Evolutionary conservation across 2,329 filamentous ascomycete genomes (phyloP), one percentile per base, ranked within the genome.

Genomic region (Diaporthe nobilis): DNA sequence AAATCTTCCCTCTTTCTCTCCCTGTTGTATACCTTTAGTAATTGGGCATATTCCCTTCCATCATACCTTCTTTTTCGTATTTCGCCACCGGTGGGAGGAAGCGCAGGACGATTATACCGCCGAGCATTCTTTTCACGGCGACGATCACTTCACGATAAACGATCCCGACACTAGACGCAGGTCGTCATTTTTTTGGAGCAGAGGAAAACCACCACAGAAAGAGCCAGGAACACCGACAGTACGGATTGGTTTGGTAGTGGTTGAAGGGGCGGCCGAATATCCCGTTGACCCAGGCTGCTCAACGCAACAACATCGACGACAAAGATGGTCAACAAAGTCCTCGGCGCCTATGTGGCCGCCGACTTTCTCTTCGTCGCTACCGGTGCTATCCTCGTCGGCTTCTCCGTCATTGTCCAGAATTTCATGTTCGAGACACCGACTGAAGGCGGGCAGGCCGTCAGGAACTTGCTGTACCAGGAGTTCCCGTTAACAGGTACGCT

Each of bases 261-360:
- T 60, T 71, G 76, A 78, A 77, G 77, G 77, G 74, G 76, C 75
- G 77, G 78, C 76, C 73, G 76, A 78, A 65, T 44, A 75, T 68
- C 61, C 72, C 77, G 70, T 73, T 71, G 67, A 57, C 75, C 77
- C 74, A 77, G 76, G 77, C 78, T 80, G 79, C 78, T 79, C 77
- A 76, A 58, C 60, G 72, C 75, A 63, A 77, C 67, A 34, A 60
- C 47, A 68, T 47, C 65, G 71, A n/a, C 44, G 65, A 63, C 55
- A 58, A 68, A 76, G 51, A 91, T 91, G 89, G 86, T 85, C 75
- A 91, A 89, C 86, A 90, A 88, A 79, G 85, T 91, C 77, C 86
- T 90, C 76, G 78, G 86, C 78, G 83, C 87, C 78, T 89, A 89
- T 75, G 80, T 90, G 78, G 82, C 82, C 78, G 82, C 85, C 80